A percentile compares a stretch with the other conserved stretches of the same genome.
phyloP scores from a whole-genome alignment of 2,329 filamentous ascomycete species.

The Colletotrichum lindemuthianum region DNA sequence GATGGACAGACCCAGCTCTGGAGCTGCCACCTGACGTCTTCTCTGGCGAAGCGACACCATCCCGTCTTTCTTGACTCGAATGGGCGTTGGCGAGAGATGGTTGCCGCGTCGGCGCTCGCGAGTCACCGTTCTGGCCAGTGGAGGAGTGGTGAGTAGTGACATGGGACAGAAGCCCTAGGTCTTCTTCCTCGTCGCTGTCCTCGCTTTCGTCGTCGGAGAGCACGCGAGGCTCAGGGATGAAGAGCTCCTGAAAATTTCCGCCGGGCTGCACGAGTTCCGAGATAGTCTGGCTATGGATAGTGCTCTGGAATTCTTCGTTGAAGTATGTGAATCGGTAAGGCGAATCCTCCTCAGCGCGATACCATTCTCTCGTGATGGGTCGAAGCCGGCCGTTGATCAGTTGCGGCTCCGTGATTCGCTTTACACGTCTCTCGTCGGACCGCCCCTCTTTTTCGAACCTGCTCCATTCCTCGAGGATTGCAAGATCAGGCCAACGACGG shows the following conservation, averaged over 20 bases:
- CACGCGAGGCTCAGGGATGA: slow-evolving; percentile 85
- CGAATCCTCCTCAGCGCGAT: slow-evolving; percentile 85
- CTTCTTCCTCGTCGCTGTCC: slow-evolving; percentile 56
- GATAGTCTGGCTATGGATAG: slow-evolving; percentile 95
- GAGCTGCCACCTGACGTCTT: slow-evolving; percentile 44
- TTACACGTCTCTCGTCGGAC: slow-evolving; percentile 83
- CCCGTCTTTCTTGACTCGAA: slow-evolving; percentile 41
- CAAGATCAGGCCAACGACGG: slow-evolving; percentile 86
- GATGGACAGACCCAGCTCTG: slow-evolving; percentile 53
- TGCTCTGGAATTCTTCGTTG: slow-evolving; percentile 95
- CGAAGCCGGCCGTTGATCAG: slow-evolving; percentile 90
- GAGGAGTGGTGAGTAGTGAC: slow-evolving; percentile 40
- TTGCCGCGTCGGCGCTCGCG: slow-evolving; percentile 57
- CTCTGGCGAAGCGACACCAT: slow-evolving; percentile 44
- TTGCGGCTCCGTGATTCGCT: slow-evolving; percentile 93
- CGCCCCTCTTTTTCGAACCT: slow-evolving; percentile 88
- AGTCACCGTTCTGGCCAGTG: slow-evolving; percentile 51
- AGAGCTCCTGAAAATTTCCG: slow-evolving; percentile 85
- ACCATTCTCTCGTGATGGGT: slow-evolving; percentile 84
- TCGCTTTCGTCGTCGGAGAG: slow-evolving; percentile 79
- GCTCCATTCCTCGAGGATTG: slow-evolving; percentile 88
- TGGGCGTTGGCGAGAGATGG: slow-evolving; percentile 50
- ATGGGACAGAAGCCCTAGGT: slow-evolving; percentile 13
- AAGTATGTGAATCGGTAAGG: slow-evolving; percentile 98
- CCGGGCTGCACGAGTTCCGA: slow-evolving; percentile 91